Conservation (phyloP, 352 stramenopile genomes). For the Pythium pyrilobum region DNA sequence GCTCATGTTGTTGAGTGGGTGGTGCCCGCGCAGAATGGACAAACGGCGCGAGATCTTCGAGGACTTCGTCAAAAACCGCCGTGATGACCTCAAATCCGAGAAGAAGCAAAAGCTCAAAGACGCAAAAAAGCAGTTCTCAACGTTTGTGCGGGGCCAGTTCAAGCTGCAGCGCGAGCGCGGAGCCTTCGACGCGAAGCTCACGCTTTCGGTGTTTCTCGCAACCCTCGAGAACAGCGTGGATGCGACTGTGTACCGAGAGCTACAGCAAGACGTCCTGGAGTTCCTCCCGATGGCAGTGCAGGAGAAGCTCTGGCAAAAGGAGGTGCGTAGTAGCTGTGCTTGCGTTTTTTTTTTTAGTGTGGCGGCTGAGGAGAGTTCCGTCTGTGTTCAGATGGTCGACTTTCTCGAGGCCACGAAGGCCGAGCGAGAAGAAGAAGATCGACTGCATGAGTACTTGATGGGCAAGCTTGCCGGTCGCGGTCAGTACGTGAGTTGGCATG, state of each 20-base stretch:
- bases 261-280: conserved; percentile 12
- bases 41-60: conserved; percentile 76
- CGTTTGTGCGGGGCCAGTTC: conserved; percentile 46
- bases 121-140: conserved; percentile 44
- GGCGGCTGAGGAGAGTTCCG: not conserved
- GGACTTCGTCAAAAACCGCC: conserved; percentile 66
- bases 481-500: conserved; percentile 13
- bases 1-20: not conserved
- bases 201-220: conserved; percentile 47
- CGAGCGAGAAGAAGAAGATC: conserved; percentile 8
- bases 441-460: conserved; percentile 6
- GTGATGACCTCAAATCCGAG: conserved; percentile 67
- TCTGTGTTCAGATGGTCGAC: conserved; percentile 7
- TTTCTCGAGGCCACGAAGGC: conserved; percentile 17
- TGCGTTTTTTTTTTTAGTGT: not conserved
- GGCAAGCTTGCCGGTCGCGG: conserved; percentile 9
- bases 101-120: conserved; percentile 73
- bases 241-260: not conserved
- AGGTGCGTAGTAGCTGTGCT: conserved; percentile 5
- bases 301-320: conserved; percentile 27
- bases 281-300: conserved; percentile 24
- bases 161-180: conserved; percentile 20
- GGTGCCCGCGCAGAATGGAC: conserved; percentile 48
- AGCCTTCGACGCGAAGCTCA: conserved; percentile 41
- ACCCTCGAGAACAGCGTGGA: conserved; percentile 32